Conservation (phyloP, 768 basidiomycete species). For the Tulasnella sp. region DNA sequence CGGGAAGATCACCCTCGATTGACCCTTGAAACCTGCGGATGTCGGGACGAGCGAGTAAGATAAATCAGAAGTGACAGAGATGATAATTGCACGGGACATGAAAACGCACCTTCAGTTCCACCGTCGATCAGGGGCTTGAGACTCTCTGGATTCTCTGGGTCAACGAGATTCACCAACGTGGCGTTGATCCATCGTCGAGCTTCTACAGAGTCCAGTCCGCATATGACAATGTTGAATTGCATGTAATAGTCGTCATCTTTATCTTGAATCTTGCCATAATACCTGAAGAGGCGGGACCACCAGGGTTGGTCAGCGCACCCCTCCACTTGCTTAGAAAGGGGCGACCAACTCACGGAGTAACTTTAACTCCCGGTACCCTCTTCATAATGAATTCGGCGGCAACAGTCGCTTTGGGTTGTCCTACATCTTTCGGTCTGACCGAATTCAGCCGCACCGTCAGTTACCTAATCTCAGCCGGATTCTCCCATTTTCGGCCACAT, state of each 20-base stretch:
- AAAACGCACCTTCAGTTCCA: conserved; percentile 84
- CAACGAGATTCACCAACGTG: conserved; percentile 92
- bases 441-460: not conserved
- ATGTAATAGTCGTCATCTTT: conserved; percentile 93
- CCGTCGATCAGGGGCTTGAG: conserved; percentile 97
- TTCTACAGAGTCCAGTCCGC: conserved; percentile 96
- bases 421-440: conserved; percentile 83
- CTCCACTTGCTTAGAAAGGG: conserved; percentile 15
- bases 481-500: conserved; percentile 35
- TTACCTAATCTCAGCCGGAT: not conserved
- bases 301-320: not conserved
- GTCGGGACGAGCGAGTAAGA: conserved; percentile 45
- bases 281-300: conserved; percentile 53
- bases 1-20: conserved; percentile 80
- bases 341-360: conserved; percentile 79
- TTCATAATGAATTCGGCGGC: conserved; percentile 98
- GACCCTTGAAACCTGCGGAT: conserved; percentile 91
- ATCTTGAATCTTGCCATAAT: conserved; percentile 98
- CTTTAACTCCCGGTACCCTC: conserved; percentile 92
- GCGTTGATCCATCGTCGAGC: conserved; percentile 99
- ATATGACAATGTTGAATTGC: conserved; percentile 96
- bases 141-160: conserved; percentile 89
- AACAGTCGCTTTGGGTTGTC: conserved; percentile 88
- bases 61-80: conserved; percentile 90
- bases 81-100: not conserved